These are phyloP conservation scores for Penicillium digitatum DNA, from an alignment of 2,329 filamentous ascomycete genomes.

Conservation along the genomic window DNA sequence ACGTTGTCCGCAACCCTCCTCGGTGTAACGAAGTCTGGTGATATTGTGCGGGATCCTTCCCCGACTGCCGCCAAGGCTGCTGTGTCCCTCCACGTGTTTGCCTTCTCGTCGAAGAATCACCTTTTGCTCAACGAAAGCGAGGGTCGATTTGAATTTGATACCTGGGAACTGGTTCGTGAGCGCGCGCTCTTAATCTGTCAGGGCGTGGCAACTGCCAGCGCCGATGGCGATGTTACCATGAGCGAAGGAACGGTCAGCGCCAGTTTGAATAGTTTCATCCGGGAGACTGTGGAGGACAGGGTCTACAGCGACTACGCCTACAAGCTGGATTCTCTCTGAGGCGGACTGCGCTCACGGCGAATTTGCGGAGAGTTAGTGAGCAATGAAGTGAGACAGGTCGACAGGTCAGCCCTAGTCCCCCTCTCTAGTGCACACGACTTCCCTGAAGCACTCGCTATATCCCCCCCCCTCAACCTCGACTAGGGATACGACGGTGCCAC, in stretches of 20 bases:
- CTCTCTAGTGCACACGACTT: background rate
- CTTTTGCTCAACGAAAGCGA: slow-evolving; percentile 77
- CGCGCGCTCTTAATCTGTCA: slow-evolving; percentile 64
- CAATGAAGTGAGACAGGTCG: background rate
- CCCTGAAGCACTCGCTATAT: background rate
- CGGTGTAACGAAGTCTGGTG: slow-evolving; percentile 49
- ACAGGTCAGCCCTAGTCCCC: background rate
- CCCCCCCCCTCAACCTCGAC: background rate
- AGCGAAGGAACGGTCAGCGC: slow-evolving; percentile 41
- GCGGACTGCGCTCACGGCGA: background rate
- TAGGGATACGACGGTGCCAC: background rate
- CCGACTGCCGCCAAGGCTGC: slow-evolving; percentile 59
- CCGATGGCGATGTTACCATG: slow-evolving; percentile 44
- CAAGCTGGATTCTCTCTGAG: slow-evolving; percentile 38
- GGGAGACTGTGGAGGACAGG: slow-evolving; percentile 58
- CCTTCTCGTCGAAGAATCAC: slow-evolving; percentile 69
- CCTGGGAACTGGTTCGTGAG: slow-evolving; percentile 69
- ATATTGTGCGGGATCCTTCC: slow-evolving; percentile 58
- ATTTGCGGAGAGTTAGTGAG: background rate
- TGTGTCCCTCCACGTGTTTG: slow-evolving; percentile 74
- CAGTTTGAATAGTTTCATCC: slow-evolving; percentile 57
- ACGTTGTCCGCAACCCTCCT: slow-evolving; percentile 65
- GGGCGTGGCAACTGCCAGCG: slow-evolving; percentile 34
- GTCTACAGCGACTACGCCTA: slow-evolving; percentile 42
- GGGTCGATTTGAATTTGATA: slow-evolving; percentile 68